These are phyloP conservation scores for Peribolospora kevripleyi DNA, from an alignment of 768 basidiomycete species.

Conservation along the genomic window DNA sequence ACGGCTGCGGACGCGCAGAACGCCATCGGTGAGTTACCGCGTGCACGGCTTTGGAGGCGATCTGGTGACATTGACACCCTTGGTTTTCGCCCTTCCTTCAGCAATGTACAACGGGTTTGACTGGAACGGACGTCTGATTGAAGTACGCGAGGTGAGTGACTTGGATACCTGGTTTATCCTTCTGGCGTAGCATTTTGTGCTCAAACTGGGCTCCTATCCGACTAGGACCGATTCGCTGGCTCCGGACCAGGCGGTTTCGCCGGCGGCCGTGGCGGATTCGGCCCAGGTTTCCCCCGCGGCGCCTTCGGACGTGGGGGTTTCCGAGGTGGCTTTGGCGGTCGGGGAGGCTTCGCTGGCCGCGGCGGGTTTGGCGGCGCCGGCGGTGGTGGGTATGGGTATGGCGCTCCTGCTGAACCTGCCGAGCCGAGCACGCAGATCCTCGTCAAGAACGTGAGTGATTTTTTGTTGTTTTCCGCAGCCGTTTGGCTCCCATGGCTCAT, in stretches of 20 bases:
- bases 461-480: neutral
- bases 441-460: slow-evolving; percentile 71
- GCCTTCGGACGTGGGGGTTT: slow-evolving; percentile 6
- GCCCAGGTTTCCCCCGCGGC: neutral
- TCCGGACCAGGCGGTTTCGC: neutral
- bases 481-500: neutral
- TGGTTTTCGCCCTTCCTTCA: slow-evolving; percentile 16
- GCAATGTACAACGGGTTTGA: slow-evolving; percentile 94
- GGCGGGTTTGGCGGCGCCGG: slow-evolving; percentile 28
- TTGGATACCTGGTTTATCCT: neutral
- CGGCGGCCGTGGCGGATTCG: neutral
- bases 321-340: slow-evolving; percentile 22
- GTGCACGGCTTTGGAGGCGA: neutral
- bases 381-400: slow-evolving; percentile 32
- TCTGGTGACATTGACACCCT: too few relatives aligned
- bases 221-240: slow-evolving; percentile 43
- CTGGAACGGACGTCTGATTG: slow-evolving; percentile 84
- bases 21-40: slow-evolving; percentile 51
- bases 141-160: slow-evolving; percentile 64
- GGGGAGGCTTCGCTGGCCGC: slow-evolving; percentile 17
- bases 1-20: slow-evolving; percentile 69
- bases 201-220: neutral
- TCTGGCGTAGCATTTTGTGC: neutral
- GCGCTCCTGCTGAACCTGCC: slow-evolving; percentile 18
- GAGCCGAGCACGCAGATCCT: slow-evolving; percentile 93